phyloP scores from a whole-genome alignment of 805 yeast species.

The Candida stauntonica region DNA sequence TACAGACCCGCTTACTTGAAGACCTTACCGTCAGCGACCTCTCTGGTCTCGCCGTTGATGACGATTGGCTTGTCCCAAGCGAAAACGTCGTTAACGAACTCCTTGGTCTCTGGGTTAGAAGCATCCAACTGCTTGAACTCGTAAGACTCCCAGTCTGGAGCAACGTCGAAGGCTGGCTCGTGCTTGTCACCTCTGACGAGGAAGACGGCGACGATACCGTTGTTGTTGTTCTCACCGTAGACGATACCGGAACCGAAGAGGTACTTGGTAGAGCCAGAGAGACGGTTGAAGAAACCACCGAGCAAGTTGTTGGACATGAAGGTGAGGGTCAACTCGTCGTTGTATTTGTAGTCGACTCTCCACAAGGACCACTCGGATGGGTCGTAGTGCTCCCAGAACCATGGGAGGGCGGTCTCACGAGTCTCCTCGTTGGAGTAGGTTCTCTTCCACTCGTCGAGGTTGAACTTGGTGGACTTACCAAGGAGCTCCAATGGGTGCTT shows the following conservation, averaged over 20 bases:
- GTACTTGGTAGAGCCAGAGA: constrained; percentile 86
- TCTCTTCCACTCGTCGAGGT: constrained; percentile 94
- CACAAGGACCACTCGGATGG: constrained; percentile 91
- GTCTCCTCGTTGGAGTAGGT: constrained; percentile 96
- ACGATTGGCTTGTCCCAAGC: constrained; percentile 96
- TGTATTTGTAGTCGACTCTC: constrained; percentile 95
- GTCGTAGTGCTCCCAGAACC: constrained; percentile 97
- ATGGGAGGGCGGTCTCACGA: constrained; percentile 89
- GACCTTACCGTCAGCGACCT: constrained; percentile 97
- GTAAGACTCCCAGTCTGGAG: constrained; percentile 99
- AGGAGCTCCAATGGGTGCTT: constrained; percentile 89
- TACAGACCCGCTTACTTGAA: constrained; percentile 57
- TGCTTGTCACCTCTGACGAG: constrained; percentile 91
- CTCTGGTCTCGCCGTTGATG: constrained; percentile 74
- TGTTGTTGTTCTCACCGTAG: constrained; percentile 97
- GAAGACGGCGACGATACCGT: constrained; percentile 95
- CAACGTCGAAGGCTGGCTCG: constrained; percentile 93
- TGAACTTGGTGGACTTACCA: constrained; percentile 62
- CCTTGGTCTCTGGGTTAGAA: constrained; percentile 69
- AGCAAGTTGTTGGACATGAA: constrained; percentile 98
- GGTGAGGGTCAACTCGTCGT: constrained; percentile 93
- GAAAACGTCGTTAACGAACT: constrained; percentile 84
- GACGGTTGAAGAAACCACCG: constrained; percentile 98
- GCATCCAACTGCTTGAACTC: constrained; percentile 78
- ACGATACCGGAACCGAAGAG: constrained; percentile 92